Percentiles rank a stretch among this genome's conserved stretches.
Evolutionary conservation across 2,329 filamentous ascomycete species (phyloP).

Genomic region (Aplosporella prunicola): DNA sequence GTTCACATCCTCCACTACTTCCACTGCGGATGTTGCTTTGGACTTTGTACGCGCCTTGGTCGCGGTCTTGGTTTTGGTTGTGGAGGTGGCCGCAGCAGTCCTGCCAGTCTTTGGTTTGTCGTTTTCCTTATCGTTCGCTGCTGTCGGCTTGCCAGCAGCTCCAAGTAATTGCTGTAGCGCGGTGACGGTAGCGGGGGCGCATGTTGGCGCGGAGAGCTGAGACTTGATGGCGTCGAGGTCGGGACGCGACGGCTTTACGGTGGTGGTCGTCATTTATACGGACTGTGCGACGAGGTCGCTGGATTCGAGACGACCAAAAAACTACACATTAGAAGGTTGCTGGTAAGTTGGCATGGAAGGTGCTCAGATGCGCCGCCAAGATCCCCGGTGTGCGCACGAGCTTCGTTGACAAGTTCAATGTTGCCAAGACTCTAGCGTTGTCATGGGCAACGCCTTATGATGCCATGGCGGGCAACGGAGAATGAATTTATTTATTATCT

Average conservation of each 20-base stretch:
- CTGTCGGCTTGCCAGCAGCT: conserved; percentile 23
- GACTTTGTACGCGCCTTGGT: conserved; percentile 19
- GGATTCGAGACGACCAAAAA: too few species aligned
- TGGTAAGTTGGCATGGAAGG: too few species aligned
- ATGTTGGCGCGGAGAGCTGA: conserved; percentile 41
- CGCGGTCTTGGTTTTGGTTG: conserved; percentile 2
- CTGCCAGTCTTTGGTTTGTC: conserved; percentile 15
- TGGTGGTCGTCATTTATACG: conserved; percentile 6
- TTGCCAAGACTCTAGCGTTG: too few species aligned
- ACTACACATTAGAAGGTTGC: too few species aligned
- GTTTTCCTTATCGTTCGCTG: conserved; percentile 24
- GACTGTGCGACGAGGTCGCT: background rate
- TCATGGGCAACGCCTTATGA: too few species aligned
- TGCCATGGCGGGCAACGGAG: too few species aligned
- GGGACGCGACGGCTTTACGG: conserved; percentile 27
- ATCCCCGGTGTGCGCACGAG: too few species aligned
- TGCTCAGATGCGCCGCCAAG: too few species aligned
- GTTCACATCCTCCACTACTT: conserved; percentile 29
- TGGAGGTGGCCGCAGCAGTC: conserved; percentile 20
- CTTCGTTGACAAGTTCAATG: too few species aligned
- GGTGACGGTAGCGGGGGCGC: conserved; percentile 37
- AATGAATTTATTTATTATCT: too few species aligned
- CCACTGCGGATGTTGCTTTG: conserved; percentile 23
- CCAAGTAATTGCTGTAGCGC: conserved; percentile 39
- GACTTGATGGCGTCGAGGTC: conserved; percentile 40